These are phyloP conservation scores for Eugenia klotzschiana DNA, from an alignment of 441 rosid species.

Conservation along the genomic window DNA sequence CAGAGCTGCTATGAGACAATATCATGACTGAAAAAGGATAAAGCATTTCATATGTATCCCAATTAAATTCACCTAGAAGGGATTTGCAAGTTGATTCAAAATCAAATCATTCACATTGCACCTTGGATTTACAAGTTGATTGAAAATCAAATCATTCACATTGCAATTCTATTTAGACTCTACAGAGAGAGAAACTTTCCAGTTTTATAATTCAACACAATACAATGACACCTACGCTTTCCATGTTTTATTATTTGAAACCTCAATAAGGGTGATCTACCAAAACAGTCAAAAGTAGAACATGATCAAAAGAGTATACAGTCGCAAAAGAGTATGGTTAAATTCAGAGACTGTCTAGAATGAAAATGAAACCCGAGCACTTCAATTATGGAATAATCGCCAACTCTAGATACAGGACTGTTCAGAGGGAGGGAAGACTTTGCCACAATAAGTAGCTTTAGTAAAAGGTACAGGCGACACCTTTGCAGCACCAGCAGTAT, in stretches of 20 bases:
- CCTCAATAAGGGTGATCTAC: background rate
- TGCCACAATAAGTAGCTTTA: background rate
- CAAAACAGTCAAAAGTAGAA: background rate
- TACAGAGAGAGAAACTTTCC: background rate
- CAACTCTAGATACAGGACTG: background rate
- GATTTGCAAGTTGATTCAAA: background rate
- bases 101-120: background rate
- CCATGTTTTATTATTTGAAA: background rate
- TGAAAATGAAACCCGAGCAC: background rate
- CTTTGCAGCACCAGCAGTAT: constrained; percentile 98
- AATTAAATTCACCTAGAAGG: background rate
- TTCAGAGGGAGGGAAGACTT: background rate
- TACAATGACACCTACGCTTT: background rate
- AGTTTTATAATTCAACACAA: background rate
- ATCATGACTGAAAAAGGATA: background rate
- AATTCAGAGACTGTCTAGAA: background rate
- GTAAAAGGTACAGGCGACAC: constrained; percentile 11
- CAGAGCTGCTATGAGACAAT: background rate
- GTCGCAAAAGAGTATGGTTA: background rate
- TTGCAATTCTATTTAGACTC: background rate
- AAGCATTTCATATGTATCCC: background rate
- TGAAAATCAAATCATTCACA: background rate
- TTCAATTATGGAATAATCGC: background rate
- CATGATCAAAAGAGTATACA: background rate
- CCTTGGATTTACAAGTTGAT: background rate